A percentile compares a stretch with the other conserved stretches of the same genome.
These are phyloP conservation scores for Glycine latifolia DNA, from an alignment of 306 rosid genomes.

Conservation along the genomic window DNA sequence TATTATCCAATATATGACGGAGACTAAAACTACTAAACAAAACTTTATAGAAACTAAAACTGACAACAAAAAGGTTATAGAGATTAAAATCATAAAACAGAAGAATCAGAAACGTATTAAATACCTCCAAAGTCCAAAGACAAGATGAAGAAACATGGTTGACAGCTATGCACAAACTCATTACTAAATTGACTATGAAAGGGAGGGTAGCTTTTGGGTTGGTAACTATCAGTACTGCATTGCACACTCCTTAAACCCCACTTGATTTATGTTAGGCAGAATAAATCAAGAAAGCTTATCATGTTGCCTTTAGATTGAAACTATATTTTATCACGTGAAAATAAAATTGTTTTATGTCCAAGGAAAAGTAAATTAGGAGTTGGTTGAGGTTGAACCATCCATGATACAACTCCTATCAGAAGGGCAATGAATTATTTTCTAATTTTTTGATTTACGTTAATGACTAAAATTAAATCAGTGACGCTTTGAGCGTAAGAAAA, in stretches of 20 bases:
- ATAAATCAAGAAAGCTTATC: constrained; percentile 11
- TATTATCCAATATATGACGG: too few relatives aligned
- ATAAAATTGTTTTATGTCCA: constrained; percentile 25
- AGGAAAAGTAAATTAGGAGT: constrained; percentile 1
- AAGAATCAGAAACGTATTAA: too few relatives aligned
- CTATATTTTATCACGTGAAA: background rate
- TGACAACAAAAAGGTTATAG: background rate
- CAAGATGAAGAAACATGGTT: background rate
- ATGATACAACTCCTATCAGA: constrained; percentile 28
- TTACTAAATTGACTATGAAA: constrained; percentile 38
- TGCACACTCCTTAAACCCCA: background rate
- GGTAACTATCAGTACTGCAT: constrained; percentile 2
- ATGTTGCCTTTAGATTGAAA: background rate
- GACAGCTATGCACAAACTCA: constrained; percentile 35
- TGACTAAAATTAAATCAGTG: constrained; percentile 14
- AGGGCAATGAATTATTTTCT: constrained; percentile 4
- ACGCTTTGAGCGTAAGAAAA: constrained; percentile 61
- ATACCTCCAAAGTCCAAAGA: too few relatives aligned
- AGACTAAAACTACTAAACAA: too few relatives aligned
- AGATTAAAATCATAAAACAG: too few relatives aligned
- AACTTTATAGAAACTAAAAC: too few relatives aligned
- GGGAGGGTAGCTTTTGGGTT: constrained; percentile 8
- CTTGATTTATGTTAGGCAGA: background rate
- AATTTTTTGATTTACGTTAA: background rate
- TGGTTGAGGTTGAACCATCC: constrained; percentile 34